Evolutionary conservation across 257 asterid species (phyloP).

Genomic region (Fraxinus quadrangulata): DNA sequence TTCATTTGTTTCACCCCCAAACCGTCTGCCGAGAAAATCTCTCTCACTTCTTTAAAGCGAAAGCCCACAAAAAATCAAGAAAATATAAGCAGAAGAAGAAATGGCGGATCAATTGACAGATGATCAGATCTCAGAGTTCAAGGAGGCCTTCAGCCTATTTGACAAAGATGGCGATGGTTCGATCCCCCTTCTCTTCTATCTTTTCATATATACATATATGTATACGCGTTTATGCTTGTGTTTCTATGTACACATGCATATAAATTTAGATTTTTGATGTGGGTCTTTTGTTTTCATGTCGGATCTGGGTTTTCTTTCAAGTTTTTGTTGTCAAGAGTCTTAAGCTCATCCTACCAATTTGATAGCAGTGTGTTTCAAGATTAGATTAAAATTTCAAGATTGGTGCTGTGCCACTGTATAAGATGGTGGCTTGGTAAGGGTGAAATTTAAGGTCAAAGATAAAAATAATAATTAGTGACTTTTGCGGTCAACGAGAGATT

Average conservation of each 20-base stretch:
- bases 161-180: constrained; percentile 70
- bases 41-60: constrained; percentile 16
- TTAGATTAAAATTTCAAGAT: background rate
- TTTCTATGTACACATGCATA: background rate
- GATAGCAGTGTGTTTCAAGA: background rate
- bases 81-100: constrained; percentile 23
- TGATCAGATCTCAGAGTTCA: constrained; percentile 67
- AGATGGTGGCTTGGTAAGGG: background rate
- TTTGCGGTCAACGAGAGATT: background rate
- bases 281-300: constrained; percentile 16
- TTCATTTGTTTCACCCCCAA: background rate
- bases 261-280: background rate
- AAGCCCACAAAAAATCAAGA: background rate
- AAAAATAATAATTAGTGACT: background rate
- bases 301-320: background rate
- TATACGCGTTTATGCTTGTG: background rate
- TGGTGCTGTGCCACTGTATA: background rate
- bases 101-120: constrained; percentile 70
- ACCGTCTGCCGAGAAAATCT: background rate
- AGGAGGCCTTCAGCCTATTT: constrained; percentile 69
- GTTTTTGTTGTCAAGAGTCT: background rate
- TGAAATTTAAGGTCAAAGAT: background rate
- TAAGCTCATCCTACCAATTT: background rate
- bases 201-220: background rate
- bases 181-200: constrained; percentile 11